phyloP scores from a whole-genome alignment of 768 basidiomycete species.

The Lyophyllum decastes region DNA sequence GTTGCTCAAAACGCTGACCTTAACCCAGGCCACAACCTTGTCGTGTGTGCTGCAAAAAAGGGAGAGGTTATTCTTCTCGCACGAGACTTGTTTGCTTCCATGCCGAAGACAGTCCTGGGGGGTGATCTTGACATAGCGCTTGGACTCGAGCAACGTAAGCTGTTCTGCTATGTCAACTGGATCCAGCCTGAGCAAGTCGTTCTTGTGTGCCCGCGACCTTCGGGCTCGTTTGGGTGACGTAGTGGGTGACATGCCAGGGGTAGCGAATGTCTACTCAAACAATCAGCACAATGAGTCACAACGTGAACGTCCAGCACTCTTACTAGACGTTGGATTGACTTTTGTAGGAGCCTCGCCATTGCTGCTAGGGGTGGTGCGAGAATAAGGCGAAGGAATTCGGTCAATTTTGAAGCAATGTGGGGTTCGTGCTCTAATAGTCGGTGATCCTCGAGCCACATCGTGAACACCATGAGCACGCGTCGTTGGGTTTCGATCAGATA shows the following conservation, averaged over 20 bases:
- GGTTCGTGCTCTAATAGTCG: constrained; percentile 66
- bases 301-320: constrained; percentile 17
- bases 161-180: constrained; percentile 77
- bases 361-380: constrained; percentile 40
- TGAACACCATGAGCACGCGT: constrained; percentile 56
- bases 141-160: constrained; percentile 73
- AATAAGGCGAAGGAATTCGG: constrained; percentile 52
- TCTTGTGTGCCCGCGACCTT: constrained; percentile 52
- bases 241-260: constrained; percentile 26
- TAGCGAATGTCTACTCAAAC: constrained; percentile 40
- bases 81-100: constrained; percentile 39
- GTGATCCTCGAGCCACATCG: constrained; percentile 63
- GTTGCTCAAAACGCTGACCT: constrained; percentile 55
- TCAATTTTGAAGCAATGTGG: constrained; percentile 55
- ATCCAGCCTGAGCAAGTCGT: constrained; percentile 67
- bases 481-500: constrained; percentile 65
- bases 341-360: constrained; percentile 49
- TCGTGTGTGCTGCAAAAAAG: constrained; percentile 64
- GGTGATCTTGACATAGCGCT: constrained; percentile 68
- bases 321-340: constrained; percentile 59
- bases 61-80: constrained; percentile 43
- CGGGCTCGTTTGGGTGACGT: constrained; percentile 35
- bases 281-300: constrained; percentile 4
- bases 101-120: constrained; percentile 77
- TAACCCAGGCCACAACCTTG: constrained; percentile 67